Base-by-base conservation (phyloP, 495 filamentous ascomycete species). In the Lindgomyces ingoldianus region DNA sequence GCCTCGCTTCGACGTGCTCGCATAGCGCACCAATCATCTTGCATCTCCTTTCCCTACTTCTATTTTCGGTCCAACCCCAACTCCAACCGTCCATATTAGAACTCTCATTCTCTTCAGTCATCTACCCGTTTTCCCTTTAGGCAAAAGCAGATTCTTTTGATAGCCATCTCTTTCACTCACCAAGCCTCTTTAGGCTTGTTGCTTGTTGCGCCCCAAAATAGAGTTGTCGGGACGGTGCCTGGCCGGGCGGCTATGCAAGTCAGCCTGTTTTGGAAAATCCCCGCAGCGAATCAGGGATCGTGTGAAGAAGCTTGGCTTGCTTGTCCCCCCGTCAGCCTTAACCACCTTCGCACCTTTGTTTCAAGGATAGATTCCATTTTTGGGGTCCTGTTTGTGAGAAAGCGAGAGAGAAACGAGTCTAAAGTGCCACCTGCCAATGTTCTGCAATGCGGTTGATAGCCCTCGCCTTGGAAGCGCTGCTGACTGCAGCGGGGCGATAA, bases 231-330 rank as follows among this genome's bases (percentile, higher is more conserved):
- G 30, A 52, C 24, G 24, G 16, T 2, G 6, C 21, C 6, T 12
- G 16, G 9, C 49, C 49, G 49, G 27, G 49, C 49, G 49, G 49
- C 49, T 52, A 52, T 16, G 49, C 49, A 52, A 1, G 49, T 52
- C 49, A 52, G 3, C 49, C 49, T 52, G 49, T 19, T 27, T 16
- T 12, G 10, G 18, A 30, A 52, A 52, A 52, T 6, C 18, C 2
- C 24, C 49, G 22, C 16, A 10, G 10, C 49, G 22, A 52, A 52
- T 52, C 3, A 30, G 24, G 9, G 1, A n/a, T n/a, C n/a, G n/a
- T n/a, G n/a, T n/a, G n/a, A n/a, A n/a, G n/a, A n/a, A n/a, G n/a
- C n/a, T n/a, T 16, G 18, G 8, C 24, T 4, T 25, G 24, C 25
- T 33, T 19, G 16, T 3, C 1, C 26, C 22, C 22, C 26, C 4